A percentile compares a stretch with the other conserved stretches of the same genome.
Conservation (phyloP, 2,329 filamentous ascomycete species). For the Colletotrichum chrysophilum region DNA sequence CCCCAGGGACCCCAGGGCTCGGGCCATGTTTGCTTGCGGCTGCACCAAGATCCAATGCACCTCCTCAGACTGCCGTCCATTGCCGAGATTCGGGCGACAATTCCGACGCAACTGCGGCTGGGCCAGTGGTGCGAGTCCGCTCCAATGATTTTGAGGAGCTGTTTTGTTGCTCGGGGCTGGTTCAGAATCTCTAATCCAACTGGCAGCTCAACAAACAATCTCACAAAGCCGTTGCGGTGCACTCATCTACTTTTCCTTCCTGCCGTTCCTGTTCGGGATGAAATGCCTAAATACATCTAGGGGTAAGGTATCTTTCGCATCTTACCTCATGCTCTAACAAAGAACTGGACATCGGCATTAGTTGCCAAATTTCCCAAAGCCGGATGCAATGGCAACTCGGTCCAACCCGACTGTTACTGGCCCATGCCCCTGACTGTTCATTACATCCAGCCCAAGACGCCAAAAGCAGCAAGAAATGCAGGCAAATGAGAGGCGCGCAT, state of each 20-base stretch:
- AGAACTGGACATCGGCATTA: not conserved
- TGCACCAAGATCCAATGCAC: not conserved
- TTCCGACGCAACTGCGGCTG: not conserved
- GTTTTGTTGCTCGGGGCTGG: not conserved
- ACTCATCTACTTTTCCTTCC: not conserved
- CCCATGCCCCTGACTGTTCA: not conserved
- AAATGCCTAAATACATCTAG: not conserved
- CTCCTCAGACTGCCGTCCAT: not conserved
- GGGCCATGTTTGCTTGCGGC: not conserved
- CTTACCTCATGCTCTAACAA: not conserved
- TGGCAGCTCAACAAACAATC: not conserved
- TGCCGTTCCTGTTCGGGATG: not conserved
- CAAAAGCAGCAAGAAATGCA: not conserved
- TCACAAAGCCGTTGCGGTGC: not conserved
- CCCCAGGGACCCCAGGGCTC: not conserved
- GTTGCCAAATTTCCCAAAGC: not conserved
- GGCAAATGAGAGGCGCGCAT: not conserved
- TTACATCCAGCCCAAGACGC: not conserved
- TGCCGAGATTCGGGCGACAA: conserved; percentile 11
- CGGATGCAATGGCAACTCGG: not conserved
- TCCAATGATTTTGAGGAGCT: not conserved
- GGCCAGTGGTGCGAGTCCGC: not conserved
- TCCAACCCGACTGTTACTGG: not conserved
- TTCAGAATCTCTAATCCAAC: not conserved
- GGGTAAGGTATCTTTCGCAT: not conserved